Percentiles rank a stretch among this genome's conserved stretches.
phyloP scores from a whole-genome alignment of 2,329 filamentous ascomycete genomes.

The Arthrobotrys sphaeroides region DNA sequence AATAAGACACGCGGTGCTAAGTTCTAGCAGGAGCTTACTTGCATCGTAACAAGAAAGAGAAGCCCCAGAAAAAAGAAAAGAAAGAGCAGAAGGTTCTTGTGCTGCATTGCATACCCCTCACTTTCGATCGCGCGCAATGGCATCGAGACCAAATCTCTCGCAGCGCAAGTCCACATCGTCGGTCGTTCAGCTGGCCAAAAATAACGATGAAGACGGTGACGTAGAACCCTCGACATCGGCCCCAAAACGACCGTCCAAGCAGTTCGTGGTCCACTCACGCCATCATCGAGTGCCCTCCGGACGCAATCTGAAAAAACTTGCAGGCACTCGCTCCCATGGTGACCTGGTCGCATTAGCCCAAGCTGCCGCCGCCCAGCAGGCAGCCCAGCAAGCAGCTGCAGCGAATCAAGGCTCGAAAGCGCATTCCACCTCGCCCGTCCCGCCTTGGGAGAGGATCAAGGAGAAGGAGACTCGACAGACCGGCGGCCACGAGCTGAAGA shows the following conservation, averaged over 20 bases:
- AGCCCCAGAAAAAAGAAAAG: background rate
- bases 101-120: slow-evolving; percentile 54
- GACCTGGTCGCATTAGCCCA: slow-evolving; percentile 53
- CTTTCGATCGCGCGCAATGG: slow-evolving; percentile 48
- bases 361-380: slow-evolving; percentile 41
- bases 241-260: slow-evolving; percentile 48
- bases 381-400: slow-evolving; percentile 30
- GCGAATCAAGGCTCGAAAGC: slow-evolving; percentile 52
- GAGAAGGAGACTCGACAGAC: slow-evolving; percentile 44
- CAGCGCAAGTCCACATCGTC: slow-evolving; percentile 53
- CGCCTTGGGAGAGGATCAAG: slow-evolving; percentile 47
- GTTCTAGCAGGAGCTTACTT: slow-evolving; percentile 22
- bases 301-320: slow-evolving; percentile 52
- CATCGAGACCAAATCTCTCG: slow-evolving; percentile 51
- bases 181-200: slow-evolving; percentile 49
- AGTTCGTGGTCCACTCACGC: slow-evolving; percentile 54
- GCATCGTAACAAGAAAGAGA: background rate
- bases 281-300: slow-evolving; percentile 52
- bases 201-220: slow-evolving; percentile 51
- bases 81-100: slow-evolving; percentile 14
- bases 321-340: slow-evolving; percentile 51
- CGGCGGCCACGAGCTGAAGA: slow-evolving; percentile 49
- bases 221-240: slow-evolving; percentile 52
- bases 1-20: slow-evolving; percentile 12
- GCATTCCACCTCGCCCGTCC: slow-evolving; percentile 47